These are phyloP conservation scores for Rhodotorula sp. DNA, from an alignment of 1,284 basidiomycete species.

Conservation along the genomic window DNA sequence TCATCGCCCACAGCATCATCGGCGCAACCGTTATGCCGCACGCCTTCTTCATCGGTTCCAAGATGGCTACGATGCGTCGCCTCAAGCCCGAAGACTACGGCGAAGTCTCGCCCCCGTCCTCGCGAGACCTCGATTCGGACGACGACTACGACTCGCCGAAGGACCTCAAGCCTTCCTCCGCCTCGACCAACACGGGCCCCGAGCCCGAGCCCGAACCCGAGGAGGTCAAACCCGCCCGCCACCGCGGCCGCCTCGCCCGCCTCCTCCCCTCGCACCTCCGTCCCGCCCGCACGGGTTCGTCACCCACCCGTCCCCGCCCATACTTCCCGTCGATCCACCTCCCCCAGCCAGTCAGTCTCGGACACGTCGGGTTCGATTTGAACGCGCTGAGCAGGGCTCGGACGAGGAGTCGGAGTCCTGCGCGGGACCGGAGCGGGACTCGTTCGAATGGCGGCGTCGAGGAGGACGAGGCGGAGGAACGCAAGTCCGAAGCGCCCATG, in stretches of 20 bases:
- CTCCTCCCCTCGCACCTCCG: background rate
- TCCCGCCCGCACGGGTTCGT: no score
- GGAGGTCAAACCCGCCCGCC: background rate
- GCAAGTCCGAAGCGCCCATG: conserved; percentile 1
- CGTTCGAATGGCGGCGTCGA: background rate
- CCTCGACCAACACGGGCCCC: background rate
- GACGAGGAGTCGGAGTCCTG: background rate
- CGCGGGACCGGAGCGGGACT: no score
- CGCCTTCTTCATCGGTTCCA: conserved; percentile 66
- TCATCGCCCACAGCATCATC: conserved; percentile 53
- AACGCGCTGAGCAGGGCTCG: background rate
- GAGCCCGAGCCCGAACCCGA: background rate
- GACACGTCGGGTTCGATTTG: conserved; percentile 30
- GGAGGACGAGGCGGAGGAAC: background rate
- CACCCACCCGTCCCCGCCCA: background rate
- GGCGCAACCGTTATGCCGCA: conserved; percentile 90
- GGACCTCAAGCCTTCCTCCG: background rate
- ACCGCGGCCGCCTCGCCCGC: background rate
- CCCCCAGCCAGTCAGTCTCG: conserved; percentile 44
- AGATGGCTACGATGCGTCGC: conserved; percentile 73
- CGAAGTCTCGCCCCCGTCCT: conserved; percentile 9
- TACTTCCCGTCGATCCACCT: conserved; percentile 35
- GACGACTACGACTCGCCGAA: conserved; percentile 5
- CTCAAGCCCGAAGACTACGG: conserved; percentile 42
- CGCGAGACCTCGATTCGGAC: conserved; percentile 4